Percentiles rank a stretch among this genome's conserved stretches.
phyloP scores from a whole-genome alignment of 1,284 basidiomycete species.

The Singerocomus inundabilis region DNA sequence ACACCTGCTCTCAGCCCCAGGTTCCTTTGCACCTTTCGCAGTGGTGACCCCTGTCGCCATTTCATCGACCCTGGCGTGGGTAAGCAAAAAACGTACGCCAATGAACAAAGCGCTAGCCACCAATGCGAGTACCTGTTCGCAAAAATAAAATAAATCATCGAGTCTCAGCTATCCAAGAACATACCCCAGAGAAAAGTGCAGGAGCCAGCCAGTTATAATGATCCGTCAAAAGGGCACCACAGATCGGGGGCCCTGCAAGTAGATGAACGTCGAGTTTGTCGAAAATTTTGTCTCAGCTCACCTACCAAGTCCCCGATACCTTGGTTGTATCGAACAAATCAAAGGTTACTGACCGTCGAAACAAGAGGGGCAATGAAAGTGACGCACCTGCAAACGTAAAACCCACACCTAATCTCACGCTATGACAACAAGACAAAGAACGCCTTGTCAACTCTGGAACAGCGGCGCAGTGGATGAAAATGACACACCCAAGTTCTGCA shows the following conservation, averaged over 20 bases:
- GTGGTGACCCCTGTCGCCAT: background rate
- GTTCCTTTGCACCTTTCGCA: background rate
- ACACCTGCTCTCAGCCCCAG: background rate
- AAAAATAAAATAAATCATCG: background rate
- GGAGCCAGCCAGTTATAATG: constrained; percentile 33
- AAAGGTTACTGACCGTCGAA: background rate
- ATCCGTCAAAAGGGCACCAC: constrained; percentile 21
- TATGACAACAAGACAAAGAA: background rate
- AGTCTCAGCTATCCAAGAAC: constrained; percentile 1
- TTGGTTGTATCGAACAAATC: background rate
- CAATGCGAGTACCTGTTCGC: constrained; percentile 15
- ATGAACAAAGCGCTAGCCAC: constrained; percentile 7
- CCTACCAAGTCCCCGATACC: constrained; percentile 29
- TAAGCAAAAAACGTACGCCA: constrained; percentile 15
- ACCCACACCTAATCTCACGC: constrained; percentile 28
- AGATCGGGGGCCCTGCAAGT: too few species aligned
- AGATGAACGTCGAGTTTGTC: too few species aligned
- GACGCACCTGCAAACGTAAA: constrained; percentile 24
- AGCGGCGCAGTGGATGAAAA: background rate
- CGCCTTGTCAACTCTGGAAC: background rate
- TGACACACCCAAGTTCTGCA: constrained; percentile 29
- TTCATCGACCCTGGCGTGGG: background rate
- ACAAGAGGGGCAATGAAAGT: background rate
- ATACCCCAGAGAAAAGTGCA: constrained; percentile 29
- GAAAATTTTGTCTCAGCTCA: constrained; percentile 4